Conservation (phyloP, 352 stramenopile species). For the Phytopythium montanum region DNA sequence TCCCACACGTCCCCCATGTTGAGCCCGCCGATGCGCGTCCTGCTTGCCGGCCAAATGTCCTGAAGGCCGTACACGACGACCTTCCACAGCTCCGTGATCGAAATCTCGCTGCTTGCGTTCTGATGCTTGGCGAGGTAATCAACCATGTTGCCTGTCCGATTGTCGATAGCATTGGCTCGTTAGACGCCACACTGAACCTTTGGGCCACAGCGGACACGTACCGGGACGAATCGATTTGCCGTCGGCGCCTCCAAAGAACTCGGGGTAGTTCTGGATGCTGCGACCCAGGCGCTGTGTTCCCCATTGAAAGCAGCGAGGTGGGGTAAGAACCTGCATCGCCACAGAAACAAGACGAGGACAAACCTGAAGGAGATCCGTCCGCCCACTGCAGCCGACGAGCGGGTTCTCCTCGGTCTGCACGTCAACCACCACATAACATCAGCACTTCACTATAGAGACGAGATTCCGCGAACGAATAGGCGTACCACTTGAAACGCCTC, state of each 20-base stretch:
- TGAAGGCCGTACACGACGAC: slow-evolving; percentile 78
- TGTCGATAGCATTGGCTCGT: neutral
- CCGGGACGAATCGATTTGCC: slow-evolving; percentile 37
- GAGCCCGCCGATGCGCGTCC: slow-evolving; percentile 57
- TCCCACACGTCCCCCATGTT: slow-evolving; percentile 89
- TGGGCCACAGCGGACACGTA: slow-evolving; percentile 1
- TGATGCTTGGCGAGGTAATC: slow-evolving; percentile 69
- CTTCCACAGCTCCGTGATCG: slow-evolving; percentile 70
- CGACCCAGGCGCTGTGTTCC: slow-evolving; percentile 44
- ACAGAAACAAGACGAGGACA: neutral
- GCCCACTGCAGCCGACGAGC: slow-evolving; percentile 69
- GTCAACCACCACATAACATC: neutral
- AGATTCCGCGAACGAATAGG: slow-evolving; percentile 2
- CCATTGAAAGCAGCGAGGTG: neutral
- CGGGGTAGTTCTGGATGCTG: slow-evolving; percentile 66
- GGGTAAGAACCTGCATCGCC: neutral
- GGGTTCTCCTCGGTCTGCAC: slow-evolving; percentile 49
- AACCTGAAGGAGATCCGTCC: slow-evolving; percentile 72
- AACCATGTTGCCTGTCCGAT: slow-evolving; percentile 58
- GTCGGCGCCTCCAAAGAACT: slow-evolving; percentile 59
- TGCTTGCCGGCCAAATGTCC: slow-evolving; percentile 80
- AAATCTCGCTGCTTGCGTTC: slow-evolving; percentile 48
- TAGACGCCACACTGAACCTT: neutral
- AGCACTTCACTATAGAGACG: slow-evolving; percentile 1
- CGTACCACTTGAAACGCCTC: slow-evolving; percentile 78